These are phyloP conservation scores for Anisodus acutangulus DNA, from an alignment of 257 asterid genomes.

Conservation along the genomic window DNA sequence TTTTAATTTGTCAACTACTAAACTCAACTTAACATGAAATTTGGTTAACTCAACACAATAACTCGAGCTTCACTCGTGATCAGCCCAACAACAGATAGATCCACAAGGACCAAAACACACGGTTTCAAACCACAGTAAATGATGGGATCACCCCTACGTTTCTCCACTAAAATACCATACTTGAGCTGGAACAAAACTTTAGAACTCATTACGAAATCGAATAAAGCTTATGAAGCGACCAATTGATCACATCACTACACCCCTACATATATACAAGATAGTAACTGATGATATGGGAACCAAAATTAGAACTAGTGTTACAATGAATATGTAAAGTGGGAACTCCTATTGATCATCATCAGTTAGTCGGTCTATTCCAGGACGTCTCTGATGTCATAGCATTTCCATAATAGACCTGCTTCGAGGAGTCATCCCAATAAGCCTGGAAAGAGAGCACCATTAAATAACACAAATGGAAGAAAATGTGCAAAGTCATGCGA, in stretches of 20 bases:
- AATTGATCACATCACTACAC: background rate
- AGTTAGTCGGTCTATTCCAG: constrained; percentile 70
- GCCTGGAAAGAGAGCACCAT: constrained; percentile 48
- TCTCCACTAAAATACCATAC: background rate
- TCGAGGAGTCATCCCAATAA: constrained; percentile 81
- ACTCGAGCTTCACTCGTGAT: background rate
- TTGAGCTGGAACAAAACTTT: constrained; percentile 3
- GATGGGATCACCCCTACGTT: background rate
- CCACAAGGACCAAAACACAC: background rate
- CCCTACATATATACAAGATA: constrained; percentile 10
- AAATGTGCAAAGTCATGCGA: background rate
- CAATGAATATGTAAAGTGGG: background rate
- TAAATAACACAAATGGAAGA: background rate
- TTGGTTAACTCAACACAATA: background rate
- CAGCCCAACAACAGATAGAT: background rate
- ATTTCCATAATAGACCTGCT: constrained; percentile 77
- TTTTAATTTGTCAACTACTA: background rate
- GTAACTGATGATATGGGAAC: background rate
- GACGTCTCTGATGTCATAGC: constrained; percentile 72
- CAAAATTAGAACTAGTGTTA: background rate
- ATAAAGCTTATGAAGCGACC: background rate
- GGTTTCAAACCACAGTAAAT: background rate
- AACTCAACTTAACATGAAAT: background rate
- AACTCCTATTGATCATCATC: constrained; percentile 14
- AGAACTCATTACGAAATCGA: background rate